These are phyloP conservation scores for Crithidia sp. DNA, from an alignment of 208 protist genomes.

Conservation along the genomic window DNA sequence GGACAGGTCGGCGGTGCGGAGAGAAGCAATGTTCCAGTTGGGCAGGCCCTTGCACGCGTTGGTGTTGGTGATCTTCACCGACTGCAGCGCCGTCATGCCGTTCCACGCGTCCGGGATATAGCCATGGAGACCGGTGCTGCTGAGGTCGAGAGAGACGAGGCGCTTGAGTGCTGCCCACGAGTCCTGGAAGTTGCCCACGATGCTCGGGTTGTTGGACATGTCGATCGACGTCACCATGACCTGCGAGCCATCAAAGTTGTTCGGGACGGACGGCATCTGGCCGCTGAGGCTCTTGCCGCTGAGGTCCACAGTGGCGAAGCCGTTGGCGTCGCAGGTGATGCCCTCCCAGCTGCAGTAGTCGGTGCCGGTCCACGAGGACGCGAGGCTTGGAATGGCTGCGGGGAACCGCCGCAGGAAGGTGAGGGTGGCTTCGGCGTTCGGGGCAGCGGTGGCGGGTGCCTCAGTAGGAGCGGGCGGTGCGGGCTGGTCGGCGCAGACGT, in stretches of 20 bases:
- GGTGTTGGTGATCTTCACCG: background rate
- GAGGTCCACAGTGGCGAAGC: constrained; percentile 10
- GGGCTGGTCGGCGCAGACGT: too few relatives aligned
- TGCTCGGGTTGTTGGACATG: constrained; percentile 5
- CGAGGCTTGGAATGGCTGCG: background rate
- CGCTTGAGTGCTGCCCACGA: background rate
- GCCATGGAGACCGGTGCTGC: constrained; percentile 8
- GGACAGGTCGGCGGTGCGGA: constrained; percentile 20
- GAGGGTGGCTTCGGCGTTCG: too few relatives aligned
- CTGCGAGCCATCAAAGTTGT: background rate
- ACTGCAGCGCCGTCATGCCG: background rate
- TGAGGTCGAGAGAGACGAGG: background rate
- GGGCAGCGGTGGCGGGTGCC: background rate
- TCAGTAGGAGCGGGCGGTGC: background rate
- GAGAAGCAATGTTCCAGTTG: constrained; percentile 16
- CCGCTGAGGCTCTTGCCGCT: constrained; percentile 10
- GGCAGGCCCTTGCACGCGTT: constrained; percentile 16
- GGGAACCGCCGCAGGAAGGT: background rate
- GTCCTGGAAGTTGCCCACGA: background rate
- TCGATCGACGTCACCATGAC: constrained; percentile 9
- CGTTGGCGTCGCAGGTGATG: constrained; percentile 13
- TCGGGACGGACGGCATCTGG: background rate
- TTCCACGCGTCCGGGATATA: constrained; percentile 10
- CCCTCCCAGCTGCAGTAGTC: constrained; percentile 21
- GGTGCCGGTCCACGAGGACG: background rate